Evolutionary conservation across 176 grass and related monocot species (phyloP), one percentile per base, ranked within the genome.

Genomic region (Saccharum officinarum): DNA sequence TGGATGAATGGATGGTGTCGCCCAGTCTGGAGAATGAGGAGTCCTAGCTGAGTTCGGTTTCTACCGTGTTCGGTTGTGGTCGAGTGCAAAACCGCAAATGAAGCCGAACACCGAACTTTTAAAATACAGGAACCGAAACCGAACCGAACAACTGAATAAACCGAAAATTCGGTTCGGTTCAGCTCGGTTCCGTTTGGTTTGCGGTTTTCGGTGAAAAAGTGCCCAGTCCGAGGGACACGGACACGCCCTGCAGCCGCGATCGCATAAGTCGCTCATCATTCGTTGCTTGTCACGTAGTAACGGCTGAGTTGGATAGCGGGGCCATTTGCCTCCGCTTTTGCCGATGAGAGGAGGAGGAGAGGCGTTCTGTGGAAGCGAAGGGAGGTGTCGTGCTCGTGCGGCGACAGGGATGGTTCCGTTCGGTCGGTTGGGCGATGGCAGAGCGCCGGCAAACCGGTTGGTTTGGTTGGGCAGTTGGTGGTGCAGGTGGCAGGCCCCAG

Each of bases 261-360:
- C 25, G 77, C 57, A 60, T 8, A 25, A 10, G 11, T 25, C 23
- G 0, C 22, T 12, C 0, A 62, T 64, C 70, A 47, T 73, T 74
- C 71, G 42, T 50, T 74, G 44, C 71, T 50, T 74, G 44, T 74
- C 71, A 31, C 14, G 7, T 30, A 73, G 71, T 10, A 7, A 23
- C 23, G n/a, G 44, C 1, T 74, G 71, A 49, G 71, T 74, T 74
- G 71, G 71, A 73, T 49, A 4, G 70, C 17, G 69, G n/a, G 69
- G 40, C 20, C 55, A 23, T 59, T 10, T 3, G 55, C 55, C 1
- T 22, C 22, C 57, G 22, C 57, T 60, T 60, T 60, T 60, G 57
- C 20, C 54, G 54, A 10, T 20, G 45, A 50, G 41, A 42, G 6
- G 33, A 33, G 33, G 28, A 28, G 45, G 38, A 25, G 40, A 71